Evolutionary conservation across 2,329 filamentous ascomycete species (phyloP).

Genomic region (Monosporascus sp.): DNA sequence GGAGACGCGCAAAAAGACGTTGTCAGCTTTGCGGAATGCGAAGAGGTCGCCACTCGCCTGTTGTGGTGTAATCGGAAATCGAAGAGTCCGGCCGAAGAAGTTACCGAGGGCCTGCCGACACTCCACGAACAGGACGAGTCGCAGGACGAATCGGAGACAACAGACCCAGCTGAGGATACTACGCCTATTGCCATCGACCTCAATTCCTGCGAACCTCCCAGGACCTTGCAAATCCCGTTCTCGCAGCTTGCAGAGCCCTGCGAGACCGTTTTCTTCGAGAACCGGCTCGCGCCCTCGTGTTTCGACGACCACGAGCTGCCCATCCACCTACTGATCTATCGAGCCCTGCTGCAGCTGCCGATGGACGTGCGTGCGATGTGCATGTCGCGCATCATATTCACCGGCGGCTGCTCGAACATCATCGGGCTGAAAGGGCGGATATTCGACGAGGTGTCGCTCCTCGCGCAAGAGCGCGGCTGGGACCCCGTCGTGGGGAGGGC

Average conservation of each 20-base stretch:
- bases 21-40: conserved; percentile 71
- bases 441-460: conserved; percentile 64
- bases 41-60: conserved; percentile 71
- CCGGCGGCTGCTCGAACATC: conserved; percentile 73
- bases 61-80: conserved; percentile 65
- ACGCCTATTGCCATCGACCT: conserved; percentile 40
- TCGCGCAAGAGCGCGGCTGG: conserved; percentile 72
- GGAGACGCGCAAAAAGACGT: conserved; percentile 27
- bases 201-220: conserved; percentile 43
- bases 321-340: conserved; percentile 71
- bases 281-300: conserved; percentile 43
- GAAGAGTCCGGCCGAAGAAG: conserved; percentile 20
- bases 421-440: conserved; percentile 75
- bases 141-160: conserved; percentile 39
- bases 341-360: conserved; percentile 68
- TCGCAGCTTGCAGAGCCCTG: conserved; percentile 67
- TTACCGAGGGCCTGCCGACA: conserved; percentile 39
- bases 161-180: conserved; percentile 27
- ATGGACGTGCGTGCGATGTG: conserved; percentile 79
- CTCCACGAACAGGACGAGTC: conserved; percentile 46
- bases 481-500: conserved; percentile 68
- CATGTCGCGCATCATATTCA: conserved; percentile 84
- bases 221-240: conserved; percentile 62
- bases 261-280: conserved; percentile 69
- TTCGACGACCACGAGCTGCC: conserved; percentile 87